Base-by-base conservation (phyloP, 805 yeast species). In the Candida peoriensis region DNA sequence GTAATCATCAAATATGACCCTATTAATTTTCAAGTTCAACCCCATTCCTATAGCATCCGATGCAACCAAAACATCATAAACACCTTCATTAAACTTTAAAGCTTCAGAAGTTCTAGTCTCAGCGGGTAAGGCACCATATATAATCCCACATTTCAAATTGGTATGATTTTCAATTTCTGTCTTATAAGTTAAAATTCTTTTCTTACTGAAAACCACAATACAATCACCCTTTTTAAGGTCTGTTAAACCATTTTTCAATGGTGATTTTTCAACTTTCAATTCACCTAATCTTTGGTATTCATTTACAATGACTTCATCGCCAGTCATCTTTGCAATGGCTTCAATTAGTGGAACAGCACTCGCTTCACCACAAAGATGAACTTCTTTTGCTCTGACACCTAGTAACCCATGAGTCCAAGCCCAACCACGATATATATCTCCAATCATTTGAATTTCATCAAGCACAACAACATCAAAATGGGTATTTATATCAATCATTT, bases 11-110 rank as follows among this genome's bases (percentile, higher is more conserved):
- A 93, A 89, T 1, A 93, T 71, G 5, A 93, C 73, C 40, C 97
- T 64, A 39, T 78, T 76, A 44, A 93, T 89, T 18, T 84, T 80
- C 50, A 93, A 65, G 52, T 93, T 93, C 35, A 93, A 67, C 1
- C 98, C 98, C 97, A 93, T 90, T 2, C 98, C 98, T 42, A 93
- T 78, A 0, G 98, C 98, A 63, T 93, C 97, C 3, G 96, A 84
- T 1, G 98, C 97, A 6, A 93, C 84, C 24, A 93, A 64, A n/a
- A 84, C 70, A 49, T 89, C 93, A 43, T 76, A 81, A 23, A 72
- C 71, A 2, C 95, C 90, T n/a, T 54, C 61, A 53, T 93, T 93
- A 58, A 93, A 93, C 30, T 73, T 66, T 20, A 64, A 57, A 0
- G 97, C 95, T 52, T 93, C 96, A 44, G 76, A 76, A 3, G 87